Evolutionary conservation across 495 filamentous ascomycete genomes (phyloP), one percentile per base, ranked within the genome.

Genomic region (Trichoderma virens): DNA sequence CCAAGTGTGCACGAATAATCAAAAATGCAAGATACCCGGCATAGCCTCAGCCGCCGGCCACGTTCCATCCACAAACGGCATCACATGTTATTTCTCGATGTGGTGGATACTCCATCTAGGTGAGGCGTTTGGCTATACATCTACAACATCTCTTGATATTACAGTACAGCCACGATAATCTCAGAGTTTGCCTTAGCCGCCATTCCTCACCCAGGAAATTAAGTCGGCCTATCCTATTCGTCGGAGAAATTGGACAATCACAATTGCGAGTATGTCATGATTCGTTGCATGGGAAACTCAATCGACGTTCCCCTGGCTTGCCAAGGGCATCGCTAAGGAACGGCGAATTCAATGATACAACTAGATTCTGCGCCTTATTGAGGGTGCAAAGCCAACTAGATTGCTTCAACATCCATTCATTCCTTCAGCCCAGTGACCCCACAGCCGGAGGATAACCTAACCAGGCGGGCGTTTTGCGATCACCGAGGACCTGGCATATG

Each of bases 391-490:
- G 11, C 4, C 14, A 41, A 41, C 38, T 18, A 41, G 14, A 41
- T 3, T 41, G 38, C 38, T 47, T 23, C n/a, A 25, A 47, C n/a
- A 23, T 47, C 20, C 20, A 6, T 9, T 47, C 43, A 5, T 47
- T 47, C 43, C 43, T 30, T 5, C 51, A 56, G 51, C 51, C 27
- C 25, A 16, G 51, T 9, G 51, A 56, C 51, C 43, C 43, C 43
- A 47, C 43, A 47, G 43, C 18, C 20, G n/a, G 43, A 47, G 7
- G n/a, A 47, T 47, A 47, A 47, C 18, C 43, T 25, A 56, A 18
- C 51, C 25, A 56, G 51, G 51, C 51, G 51, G 51, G 51, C 51
- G 51, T 56, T 30, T 56, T 56, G 27, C 18, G 51, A 56, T 56
- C 51, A 56, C 27, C 25, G 6, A 56, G 51, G 51, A 5, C 51